Evolutionary conservation across 192 early-diverging fungal genomes (phyloP).

Genomic region (Linderina pennispora): DNA sequence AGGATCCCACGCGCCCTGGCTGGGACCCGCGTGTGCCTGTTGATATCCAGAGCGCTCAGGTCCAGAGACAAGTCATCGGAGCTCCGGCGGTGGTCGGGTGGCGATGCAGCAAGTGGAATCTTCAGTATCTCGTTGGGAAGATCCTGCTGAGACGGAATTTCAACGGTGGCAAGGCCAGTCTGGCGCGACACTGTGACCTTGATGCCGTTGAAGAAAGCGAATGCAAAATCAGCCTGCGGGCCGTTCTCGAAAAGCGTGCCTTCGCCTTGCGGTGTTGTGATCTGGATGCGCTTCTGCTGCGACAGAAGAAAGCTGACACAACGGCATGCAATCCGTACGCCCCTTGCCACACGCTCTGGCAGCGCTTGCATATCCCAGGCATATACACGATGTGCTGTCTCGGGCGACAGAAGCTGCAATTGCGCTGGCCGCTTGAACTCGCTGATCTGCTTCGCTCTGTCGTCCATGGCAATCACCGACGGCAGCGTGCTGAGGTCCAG

Average conservation of each 20-base stretch:
- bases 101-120: constrained; percentile 9
- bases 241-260: constrained; percentile 63
- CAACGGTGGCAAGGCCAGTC: constrained; percentile 32
- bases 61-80: background rate
- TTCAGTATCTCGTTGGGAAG: constrained; percentile 45
- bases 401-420: background rate
- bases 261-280: constrained; percentile 67
- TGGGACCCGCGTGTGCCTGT: constrained; percentile 9
- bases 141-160: constrained; percentile 39
- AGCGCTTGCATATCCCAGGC: constrained; percentile 12
- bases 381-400: constrained; percentile 4
- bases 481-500: constrained; percentile 17
- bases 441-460: constrained; percentile 4
- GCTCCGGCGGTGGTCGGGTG: background rate
- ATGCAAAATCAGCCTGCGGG: constrained; percentile 54
- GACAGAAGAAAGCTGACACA: constrained; percentile 52
- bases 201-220: constrained; percentile 61
- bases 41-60: background rate
- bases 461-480: constrained; percentile 11
- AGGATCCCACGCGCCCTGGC: constrained; percentile 25
- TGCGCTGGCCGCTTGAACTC: constrained; percentile 18
- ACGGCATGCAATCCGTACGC: constrained; percentile 39
- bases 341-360: constrained; percentile 27
- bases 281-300: constrained; percentile 60
- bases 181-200: constrained; percentile 37